Conservation (phyloP, 768 basidiomycete species). For the Russula dissimulans region DNA sequence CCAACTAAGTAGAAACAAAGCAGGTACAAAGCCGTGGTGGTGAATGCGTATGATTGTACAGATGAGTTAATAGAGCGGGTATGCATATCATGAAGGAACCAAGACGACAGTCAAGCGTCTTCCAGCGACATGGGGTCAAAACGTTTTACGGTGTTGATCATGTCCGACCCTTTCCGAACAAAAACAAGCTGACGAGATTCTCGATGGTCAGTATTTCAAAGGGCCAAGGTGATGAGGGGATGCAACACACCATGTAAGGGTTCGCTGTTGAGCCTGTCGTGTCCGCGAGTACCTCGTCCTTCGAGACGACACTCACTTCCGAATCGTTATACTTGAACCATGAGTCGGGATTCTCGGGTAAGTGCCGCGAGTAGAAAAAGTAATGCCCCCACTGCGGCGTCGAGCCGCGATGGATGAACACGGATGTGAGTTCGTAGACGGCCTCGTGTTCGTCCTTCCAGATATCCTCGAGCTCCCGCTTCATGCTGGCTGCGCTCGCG, state of each 20-base stretch:
- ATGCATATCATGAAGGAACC: neutral
- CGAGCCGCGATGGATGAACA: slow-evolving; percentile 89
- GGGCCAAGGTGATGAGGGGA: neutral
- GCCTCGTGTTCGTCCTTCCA: slow-evolving; percentile 62
- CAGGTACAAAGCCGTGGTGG: neutral
- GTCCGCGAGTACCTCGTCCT: slow-evolving; percentile 80
- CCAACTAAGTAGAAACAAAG: neutral
- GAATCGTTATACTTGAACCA: slow-evolving; percentile 99
- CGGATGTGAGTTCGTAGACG: slow-evolving; percentile 86
- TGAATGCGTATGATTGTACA: slow-evolving; percentile 7
- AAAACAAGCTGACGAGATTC: slow-evolving; percentile 57
- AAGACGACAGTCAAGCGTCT: slow-evolving; percentile 14
- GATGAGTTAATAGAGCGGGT: slow-evolving; percentile 8
- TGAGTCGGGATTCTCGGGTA: slow-evolving; percentile 68
- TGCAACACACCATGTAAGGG: slow-evolving; percentile 64
- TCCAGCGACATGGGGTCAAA: slow-evolving; percentile 30
- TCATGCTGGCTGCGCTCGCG: slow-evolving; percentile 41
- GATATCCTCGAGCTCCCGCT: slow-evolving; percentile 58
- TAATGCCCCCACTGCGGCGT: slow-evolving; percentile 88
- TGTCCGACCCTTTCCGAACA: slow-evolving; percentile 66
- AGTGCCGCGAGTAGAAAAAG: slow-evolving; percentile 87
- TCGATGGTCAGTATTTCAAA: neutral
- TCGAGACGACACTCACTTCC: slow-evolving; percentile 63
- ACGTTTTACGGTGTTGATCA: slow-evolving; percentile 75
- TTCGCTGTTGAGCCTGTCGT: slow-evolving; percentile 88